These are phyloP conservation scores for Turnera subulata DNA, from an alignment of 345 rosid genomes.

Conservation along the genomic window DNA sequence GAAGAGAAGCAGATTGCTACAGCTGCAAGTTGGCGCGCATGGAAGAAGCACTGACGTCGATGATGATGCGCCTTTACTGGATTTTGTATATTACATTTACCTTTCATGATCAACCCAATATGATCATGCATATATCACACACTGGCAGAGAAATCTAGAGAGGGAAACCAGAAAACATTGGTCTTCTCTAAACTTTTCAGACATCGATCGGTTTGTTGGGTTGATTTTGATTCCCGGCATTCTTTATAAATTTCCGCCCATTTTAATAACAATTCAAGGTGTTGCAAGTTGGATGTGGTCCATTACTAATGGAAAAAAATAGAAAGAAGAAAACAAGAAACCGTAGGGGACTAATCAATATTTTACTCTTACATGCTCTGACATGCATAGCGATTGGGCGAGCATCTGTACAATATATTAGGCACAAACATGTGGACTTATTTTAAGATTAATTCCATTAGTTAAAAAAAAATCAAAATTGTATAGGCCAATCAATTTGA, in stretches of 20 bases:
- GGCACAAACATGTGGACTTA: too few species aligned
- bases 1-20: neutral
- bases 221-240: slow-evolving; percentile 6
- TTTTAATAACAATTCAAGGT: neutral
- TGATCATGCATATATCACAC: neutral
- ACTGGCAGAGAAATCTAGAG: neutral
- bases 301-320: neutral
- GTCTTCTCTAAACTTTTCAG: slow-evolving; percentile 6
- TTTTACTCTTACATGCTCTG: too few species aligned
- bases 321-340: neutral
- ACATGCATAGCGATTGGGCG: too few species aligned
- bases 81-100: slow-evolving; percentile 4
- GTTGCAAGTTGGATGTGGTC: slow-evolving; percentile 11
- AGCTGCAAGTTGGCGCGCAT: slow-evolving; percentile 48
- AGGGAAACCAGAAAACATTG: slow-evolving; percentile 9
- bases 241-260: neutral
- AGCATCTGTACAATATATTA: too few species aligned
- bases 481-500: too few species aligned
- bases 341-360: too few species aligned
- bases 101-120: neutral
- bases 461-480: too few species aligned
- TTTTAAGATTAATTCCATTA: too few species aligned
- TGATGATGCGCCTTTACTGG: too few species aligned
- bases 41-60: slow-evolving; percentile 31
- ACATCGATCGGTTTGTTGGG: too few species aligned